Evolutionary conservation across 768 basidiomycete species (phyloP).

Genomic region (Lactifluus pinguis): DNA sequence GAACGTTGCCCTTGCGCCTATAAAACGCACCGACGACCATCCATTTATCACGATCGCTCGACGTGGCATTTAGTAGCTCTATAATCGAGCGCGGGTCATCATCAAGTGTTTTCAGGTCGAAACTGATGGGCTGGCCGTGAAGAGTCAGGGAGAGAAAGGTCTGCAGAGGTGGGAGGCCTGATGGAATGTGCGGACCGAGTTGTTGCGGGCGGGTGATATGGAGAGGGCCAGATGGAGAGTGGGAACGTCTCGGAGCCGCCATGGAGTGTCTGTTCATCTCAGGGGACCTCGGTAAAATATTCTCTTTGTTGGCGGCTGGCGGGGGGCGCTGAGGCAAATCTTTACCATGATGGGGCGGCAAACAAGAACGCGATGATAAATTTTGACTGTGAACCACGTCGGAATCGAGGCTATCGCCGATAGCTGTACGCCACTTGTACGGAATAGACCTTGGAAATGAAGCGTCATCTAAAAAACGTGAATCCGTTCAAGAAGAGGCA

Average conservation of each 20-base stretch:
- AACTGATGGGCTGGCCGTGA: slow-evolving; percentile 19
- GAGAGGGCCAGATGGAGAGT: background rate
- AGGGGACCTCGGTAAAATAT: background rate
- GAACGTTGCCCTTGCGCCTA: slow-evolving; percentile 39
- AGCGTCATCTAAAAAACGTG: background rate
- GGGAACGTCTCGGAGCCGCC: background rate
- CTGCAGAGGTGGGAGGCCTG: slow-evolving; percentile 10
- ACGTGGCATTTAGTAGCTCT: slow-evolving; percentile 35
- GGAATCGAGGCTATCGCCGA: background rate
- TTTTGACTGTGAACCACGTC: background rate
- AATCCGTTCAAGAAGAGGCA: background rate
- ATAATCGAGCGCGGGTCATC: slow-evolving; percentile 39
- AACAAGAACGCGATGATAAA: background rate
- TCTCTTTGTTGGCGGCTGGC: background rate
- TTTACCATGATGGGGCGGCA: background rate
- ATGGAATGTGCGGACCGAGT: background rate
- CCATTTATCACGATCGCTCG: slow-evolving; percentile 45
- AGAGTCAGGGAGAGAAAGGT: slow-evolving; percentile 12
- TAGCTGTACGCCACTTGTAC: background rate
- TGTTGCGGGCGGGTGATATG: background rate
- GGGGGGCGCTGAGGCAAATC: background rate
- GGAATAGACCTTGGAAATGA: background rate
- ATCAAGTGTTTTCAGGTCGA: slow-evolving; percentile 36
- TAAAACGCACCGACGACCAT: slow-evolving; percentile 47
- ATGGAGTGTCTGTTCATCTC: background rate